Evolutionary conservation across 2,329 filamentous ascomycete species (phyloP).

Genomic region (Colletotrichum neosansevieriae): DNA sequence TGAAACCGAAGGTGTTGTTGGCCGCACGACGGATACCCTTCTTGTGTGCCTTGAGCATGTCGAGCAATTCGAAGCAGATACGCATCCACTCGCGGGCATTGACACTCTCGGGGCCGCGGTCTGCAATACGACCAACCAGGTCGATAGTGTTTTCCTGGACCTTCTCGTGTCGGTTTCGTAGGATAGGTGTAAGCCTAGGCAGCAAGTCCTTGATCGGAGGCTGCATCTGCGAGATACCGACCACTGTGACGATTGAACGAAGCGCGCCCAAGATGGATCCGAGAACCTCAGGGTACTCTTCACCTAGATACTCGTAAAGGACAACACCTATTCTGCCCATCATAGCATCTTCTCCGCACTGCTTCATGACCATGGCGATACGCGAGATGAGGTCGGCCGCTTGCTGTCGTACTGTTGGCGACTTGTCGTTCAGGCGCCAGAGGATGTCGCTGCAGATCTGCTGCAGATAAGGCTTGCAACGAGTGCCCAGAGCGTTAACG

Average conservation of each 20-base stretch:
- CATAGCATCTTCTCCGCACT: constrained; percentile 94
- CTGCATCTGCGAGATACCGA: constrained; percentile 98
- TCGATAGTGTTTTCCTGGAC: constrained; percentile 99
- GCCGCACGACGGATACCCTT: constrained; percentile 98
- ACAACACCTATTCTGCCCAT: constrained; percentile 96
- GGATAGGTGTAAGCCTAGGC: constrained; percentile 94
- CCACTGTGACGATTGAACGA: constrained; percentile 95
- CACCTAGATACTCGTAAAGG: constrained; percentile 96
- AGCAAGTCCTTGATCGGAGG: constrained; percentile 96
- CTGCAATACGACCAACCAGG: constrained; percentile 95
- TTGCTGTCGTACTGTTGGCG: constrained; percentile 94
- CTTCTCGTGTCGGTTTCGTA: constrained; percentile 98
- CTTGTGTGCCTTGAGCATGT: constrained; percentile 99
- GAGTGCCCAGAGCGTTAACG: constrained; percentile 91
- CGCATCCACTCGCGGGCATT: constrained; percentile 99
- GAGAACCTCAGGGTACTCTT: constrained; percentile 97
- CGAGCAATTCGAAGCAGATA: constrained; percentile 97
- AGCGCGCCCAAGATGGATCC: constrained; percentile 96
- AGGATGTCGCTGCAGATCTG: constrained; percentile 98
- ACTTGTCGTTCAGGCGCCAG: constrained; percentile 98
- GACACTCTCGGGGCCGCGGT: constrained; percentile 95
- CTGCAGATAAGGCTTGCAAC: constrained; percentile 95
- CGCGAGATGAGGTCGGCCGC: constrained; percentile 96
- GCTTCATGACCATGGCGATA: constrained; percentile 98
- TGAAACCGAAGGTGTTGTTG: constrained; percentile 99